Evolutionary conservation across 768 basidiomycete genomes (phyloP).

Genomic region (Mrakia gelida): DNA sequence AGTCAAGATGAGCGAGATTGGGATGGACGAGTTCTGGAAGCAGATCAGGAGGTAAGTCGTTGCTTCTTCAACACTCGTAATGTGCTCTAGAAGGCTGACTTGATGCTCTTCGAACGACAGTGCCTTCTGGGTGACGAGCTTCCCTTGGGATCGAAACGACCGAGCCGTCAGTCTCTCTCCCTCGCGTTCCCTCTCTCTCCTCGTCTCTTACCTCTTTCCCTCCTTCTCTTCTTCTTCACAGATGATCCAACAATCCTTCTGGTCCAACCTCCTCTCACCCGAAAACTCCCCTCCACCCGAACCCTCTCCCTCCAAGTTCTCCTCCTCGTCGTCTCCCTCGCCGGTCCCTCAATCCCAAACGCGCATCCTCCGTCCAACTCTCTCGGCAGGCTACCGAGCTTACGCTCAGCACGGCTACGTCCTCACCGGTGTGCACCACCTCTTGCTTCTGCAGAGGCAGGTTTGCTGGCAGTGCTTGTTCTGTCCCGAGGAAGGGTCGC

Average conservation of each 20-base stretch:
- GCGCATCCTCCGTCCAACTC: neutral
- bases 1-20: neutral
- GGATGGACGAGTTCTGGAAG: constrained; percentile 18
- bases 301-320: neutral
- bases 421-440: constrained; percentile 2
- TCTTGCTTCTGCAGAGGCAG: neutral
- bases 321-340: neutral
- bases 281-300: constrained; percentile 1
- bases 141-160: constrained; percentile 4
- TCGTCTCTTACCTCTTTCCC: neutral
- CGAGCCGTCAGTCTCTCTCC: neutral
- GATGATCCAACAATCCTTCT: constrained; percentile 15
- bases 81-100: neutral
- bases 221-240: neutral
- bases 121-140: constrained; percentile 13
- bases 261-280: neutral
- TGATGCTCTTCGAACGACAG: neutral
- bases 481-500: neutral
- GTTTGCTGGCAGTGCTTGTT: neutral
- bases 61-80: neutral
- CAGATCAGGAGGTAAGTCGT: neutral
- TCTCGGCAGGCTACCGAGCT: constrained; percentile 5
- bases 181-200: neutral
- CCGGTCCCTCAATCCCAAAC: neutral
- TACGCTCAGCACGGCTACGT: constrained; percentile 10